phyloP scores from a whole-genome alignment of 164 flowering plant species.

The Liquidambar formosana region DNA sequence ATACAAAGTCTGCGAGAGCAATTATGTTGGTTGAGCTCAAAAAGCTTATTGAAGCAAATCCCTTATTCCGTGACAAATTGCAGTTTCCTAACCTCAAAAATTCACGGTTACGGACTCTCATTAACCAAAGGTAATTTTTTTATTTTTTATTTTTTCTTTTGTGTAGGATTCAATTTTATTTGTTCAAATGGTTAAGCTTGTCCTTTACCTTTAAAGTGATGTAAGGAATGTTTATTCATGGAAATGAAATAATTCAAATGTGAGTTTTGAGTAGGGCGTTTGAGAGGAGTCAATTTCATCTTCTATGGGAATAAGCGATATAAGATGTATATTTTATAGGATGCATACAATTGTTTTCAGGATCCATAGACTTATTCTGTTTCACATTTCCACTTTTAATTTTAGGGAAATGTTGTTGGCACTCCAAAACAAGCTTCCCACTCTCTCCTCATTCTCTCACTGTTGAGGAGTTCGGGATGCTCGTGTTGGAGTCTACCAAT shows the following conservation, averaged over 20 bases:
- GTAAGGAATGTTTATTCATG: neutral
- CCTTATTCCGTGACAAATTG: slow-evolving; percentile 79
- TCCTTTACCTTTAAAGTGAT: neutral
- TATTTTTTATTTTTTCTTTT: neutral
- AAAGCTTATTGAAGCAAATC: slow-evolving; percentile 88
- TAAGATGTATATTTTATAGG: too few relatives aligned
- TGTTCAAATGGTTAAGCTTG: neutral
- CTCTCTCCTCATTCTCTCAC: too few relatives aligned
- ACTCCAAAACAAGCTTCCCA: too few relatives aligned
- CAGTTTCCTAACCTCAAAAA: slow-evolving; percentile 70
- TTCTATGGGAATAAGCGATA: too few relatives aligned
- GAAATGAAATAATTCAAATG: neutral
- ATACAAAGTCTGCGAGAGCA: slow-evolving; percentile 80
- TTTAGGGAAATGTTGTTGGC: too few relatives aligned
- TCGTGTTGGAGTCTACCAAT: too few relatives aligned
- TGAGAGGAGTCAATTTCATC: too few relatives aligned
- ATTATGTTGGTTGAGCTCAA: slow-evolving; percentile 78
- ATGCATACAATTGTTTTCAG: too few relatives aligned
- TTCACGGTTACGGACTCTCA: slow-evolving; percentile 75
- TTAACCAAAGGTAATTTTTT: slow-evolving; percentile 70
- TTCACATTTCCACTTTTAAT: neutral
- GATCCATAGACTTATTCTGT: neutral
- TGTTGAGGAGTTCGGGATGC: too few relatives aligned
- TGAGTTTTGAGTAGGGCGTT: neutral
- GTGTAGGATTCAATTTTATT: neutral